Evolutionary conservation across 345 rosid genomes (phyloP).

Genomic region (Corchorus capsularis): DNA sequence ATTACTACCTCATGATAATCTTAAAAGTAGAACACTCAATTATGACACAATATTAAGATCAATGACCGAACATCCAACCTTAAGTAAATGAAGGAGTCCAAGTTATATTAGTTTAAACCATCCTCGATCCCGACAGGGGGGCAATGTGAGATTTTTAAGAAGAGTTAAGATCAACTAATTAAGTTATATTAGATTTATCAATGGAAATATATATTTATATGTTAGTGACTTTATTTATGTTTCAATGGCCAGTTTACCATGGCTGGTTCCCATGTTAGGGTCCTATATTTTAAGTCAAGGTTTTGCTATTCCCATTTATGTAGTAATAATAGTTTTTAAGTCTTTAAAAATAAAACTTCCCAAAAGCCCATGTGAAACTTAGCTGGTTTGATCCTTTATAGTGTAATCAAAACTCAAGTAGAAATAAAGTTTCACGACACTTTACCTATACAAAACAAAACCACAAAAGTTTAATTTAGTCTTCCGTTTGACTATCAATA

Average conservation of each 20-base stretch:
- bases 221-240: not conserved
- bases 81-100: too few species aligned
- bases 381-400: conserved; percentile 43
- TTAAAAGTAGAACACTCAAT: too few species aligned
- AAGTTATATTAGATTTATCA: not conserved
- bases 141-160: too few species aligned
- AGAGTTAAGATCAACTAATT: conserved; percentile 10
- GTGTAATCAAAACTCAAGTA: conserved; percentile 21
- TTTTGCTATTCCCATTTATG: conserved; percentile 9
- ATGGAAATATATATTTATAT: not conserved
- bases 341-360: not conserved
- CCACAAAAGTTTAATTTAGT: conserved; percentile 2
- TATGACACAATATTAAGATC: too few species aligned
- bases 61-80: too few species aligned
- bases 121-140: too few species aligned
- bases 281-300: conserved; percentile 6
- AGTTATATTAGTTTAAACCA: too few species aligned
- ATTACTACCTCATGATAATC: too few species aligned
- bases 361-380: conserved; percentile 44
- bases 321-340: not conserved
- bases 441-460: conserved; percentile 31
- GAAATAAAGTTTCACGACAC: conserved; percentile 31
- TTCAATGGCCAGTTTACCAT: not conserved
- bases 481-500: conserved; percentile 29
- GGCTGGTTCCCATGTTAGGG: conserved; percentile 21